phyloP scores from a whole-genome alignment of 2,329 filamentous ascomycete species.

The Acrocalymma vagum region DNA sequence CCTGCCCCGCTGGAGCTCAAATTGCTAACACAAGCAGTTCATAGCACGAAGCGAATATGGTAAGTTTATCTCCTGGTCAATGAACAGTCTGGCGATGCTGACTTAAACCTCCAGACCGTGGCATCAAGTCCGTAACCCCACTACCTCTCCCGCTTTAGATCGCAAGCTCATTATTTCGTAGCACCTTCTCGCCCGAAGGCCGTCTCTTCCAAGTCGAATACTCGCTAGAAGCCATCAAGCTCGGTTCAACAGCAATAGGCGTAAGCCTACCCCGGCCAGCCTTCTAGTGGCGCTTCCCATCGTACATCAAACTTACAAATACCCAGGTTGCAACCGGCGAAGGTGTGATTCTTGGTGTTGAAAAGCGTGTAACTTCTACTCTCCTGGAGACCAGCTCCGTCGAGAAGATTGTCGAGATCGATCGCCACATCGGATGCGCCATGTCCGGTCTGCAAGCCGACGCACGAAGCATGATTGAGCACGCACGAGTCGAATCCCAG shows the following conservation, averaged over 20 bases:
- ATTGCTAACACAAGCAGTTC: constrained; percentile 67
- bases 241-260: constrained; percentile 97
- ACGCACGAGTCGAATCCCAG: constrained; percentile 96
- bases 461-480: constrained; percentile 96
- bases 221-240: constrained; percentile 99
- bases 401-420: constrained; percentile 99
- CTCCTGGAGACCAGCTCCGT: constrained; percentile 97
- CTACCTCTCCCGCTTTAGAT: constrained; percentile 14
- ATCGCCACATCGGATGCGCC: constrained; percentile 97
- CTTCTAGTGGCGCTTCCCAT: not conserved
- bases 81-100: constrained; percentile 20
- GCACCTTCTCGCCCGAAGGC: constrained; percentile 99
- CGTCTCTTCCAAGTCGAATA: constrained; percentile 99
- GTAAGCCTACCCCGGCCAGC: constrained; percentile 55
- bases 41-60: constrained; percentile 99
- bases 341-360: constrained; percentile 94
- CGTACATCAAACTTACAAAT: constrained; percentile 20
- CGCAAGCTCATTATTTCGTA: constrained; percentile 51
- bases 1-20: constrained; percentile 37
- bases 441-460: constrained; percentile 99
- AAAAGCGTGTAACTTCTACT: constrained; percentile 98
- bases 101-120: constrained; percentile 74
- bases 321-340: constrained; percentile 83
- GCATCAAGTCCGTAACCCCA: constrained; percentile 81
- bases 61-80: constrained; percentile 58